A percentile compares a stretch with the other conserved stretches of the same genome.
phyloP scores from a whole-genome alignment of 768 basidiomycete species.

The Mycena olivaceomarginata region DNA sequence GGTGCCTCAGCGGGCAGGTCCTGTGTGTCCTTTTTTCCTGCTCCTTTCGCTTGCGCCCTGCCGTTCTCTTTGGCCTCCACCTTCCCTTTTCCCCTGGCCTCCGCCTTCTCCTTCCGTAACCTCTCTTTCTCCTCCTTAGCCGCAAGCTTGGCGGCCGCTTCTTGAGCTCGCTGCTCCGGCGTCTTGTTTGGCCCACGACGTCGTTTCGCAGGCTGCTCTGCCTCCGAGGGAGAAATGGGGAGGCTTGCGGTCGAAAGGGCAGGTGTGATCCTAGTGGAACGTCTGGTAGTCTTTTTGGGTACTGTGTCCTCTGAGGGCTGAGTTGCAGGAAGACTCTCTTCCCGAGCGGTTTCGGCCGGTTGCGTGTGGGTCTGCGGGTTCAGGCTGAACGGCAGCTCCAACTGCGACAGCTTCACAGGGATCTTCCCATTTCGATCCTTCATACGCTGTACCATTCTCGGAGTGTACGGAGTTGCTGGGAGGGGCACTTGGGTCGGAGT shows the following conservation, averaged over 20 bases:
- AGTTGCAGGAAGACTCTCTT: background rate
- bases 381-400: conserved; percentile 31
- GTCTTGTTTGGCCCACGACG: conserved; percentile 49
- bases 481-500: conserved; percentile 39
- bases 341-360: background rate
- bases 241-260: conserved; percentile 48
- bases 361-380: background rate
- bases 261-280: conserved; percentile 43
- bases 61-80: conserved; percentile 24
- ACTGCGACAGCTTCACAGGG: conserved; percentile 36
- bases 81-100: conserved; percentile 22
- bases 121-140: conserved; percentile 40
- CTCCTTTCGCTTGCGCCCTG: background rate
- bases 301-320: conserved; percentile 3
- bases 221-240: conserved; percentile 36
- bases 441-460: conserved; percentile 63
- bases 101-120: conserved; percentile 33
- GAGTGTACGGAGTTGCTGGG: conserved; percentile 46
- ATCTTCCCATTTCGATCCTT: conserved; percentile 62
- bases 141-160: conserved; percentile 32
- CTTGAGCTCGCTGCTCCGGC: conserved; percentile 47
- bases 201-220: conserved; percentile 41
- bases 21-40: conserved; percentile 21
- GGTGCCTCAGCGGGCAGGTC: background rate
- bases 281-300: conserved; percentile 30